Percentiles rank a stretch among this genome's conserved stretches.
These are phyloP conservation scores for Olyra latifolia DNA, from an alignment of 176 grass and related monocot species.

Conservation along the genomic window DNA sequence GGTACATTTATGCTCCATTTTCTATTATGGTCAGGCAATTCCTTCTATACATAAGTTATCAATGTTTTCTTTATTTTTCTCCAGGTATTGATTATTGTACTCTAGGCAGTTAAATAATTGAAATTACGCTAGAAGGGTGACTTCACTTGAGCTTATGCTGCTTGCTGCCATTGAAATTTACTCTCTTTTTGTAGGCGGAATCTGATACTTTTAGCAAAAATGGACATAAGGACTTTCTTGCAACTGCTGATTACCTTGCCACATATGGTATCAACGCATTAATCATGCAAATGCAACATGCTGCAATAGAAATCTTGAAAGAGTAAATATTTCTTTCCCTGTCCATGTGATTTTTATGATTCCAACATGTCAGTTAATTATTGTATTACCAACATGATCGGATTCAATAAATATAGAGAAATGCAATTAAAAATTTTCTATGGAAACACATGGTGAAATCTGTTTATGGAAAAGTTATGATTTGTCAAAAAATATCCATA, in stretches of 20 bases:
- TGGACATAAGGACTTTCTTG: constrained; percentile 72
- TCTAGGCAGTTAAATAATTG: not conserved
- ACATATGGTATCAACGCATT: constrained; percentile 71
- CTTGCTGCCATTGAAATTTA: constrained; percentile 22
- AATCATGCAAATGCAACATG: constrained; percentile 66
- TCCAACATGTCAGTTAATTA: not conserved
- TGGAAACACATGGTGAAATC: constrained; percentile 4
- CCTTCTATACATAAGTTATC: not conserved
- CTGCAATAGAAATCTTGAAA: constrained; percentile 79
- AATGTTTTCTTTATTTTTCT: not conserved
- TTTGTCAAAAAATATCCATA: not conserved
- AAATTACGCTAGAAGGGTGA: not conserved
- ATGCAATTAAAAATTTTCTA: not conserved
- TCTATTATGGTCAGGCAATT: not conserved
- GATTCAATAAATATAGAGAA: not conserved
- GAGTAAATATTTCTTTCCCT: constrained; percentile 61
- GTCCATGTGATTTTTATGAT: not conserved
- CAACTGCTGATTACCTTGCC: constrained; percentile 82
- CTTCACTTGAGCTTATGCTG: not conserved
- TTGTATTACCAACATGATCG: not conserved
- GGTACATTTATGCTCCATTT: constrained; percentile 27
- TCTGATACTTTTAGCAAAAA: constrained; percentile 56
- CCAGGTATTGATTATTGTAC: not conserved
- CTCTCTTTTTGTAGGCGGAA: constrained; percentile 55
- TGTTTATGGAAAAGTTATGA: not conserved